Conservation (phyloP, 2,329 filamentous ascomycete genomes). For the Metarhizium brunneum region DNA sequence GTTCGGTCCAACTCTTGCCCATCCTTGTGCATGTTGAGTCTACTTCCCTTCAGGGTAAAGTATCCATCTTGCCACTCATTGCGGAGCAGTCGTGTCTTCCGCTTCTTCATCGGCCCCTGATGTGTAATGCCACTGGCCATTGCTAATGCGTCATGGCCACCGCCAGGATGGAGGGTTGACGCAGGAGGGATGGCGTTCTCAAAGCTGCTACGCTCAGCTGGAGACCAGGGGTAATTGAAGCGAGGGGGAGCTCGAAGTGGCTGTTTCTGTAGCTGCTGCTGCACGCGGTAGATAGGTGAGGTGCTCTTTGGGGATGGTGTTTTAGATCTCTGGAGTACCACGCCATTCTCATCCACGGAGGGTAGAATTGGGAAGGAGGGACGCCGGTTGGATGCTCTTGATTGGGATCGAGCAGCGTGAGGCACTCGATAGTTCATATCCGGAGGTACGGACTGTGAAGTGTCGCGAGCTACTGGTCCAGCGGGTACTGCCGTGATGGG, state of each 20-base stretch:
- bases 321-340: conserved; percentile 28
- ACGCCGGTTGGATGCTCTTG: conserved; percentile 49
- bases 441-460: conserved; percentile 85
- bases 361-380: conserved; percentile 62
- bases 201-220: conserved; percentile 33
- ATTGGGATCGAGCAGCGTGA: conserved; percentile 36
- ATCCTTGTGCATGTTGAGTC: conserved; percentile 68
- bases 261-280: conserved; percentile 14
- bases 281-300: conserved; percentile 24
- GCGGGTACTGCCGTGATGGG: conserved; percentile 65
- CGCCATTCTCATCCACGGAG: conserved; percentile 56
- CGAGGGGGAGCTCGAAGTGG: conserved; percentile 44
- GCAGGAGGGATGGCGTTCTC: conserved; percentile 35
- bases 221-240: conserved; percentile 47
- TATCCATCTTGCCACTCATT: conserved; percentile 93
- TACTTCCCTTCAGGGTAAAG: conserved; percentile 72
- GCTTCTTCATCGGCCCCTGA: conserved; percentile 88
- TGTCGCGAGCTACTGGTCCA: conserved; percentile 66
- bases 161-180: conserved; percentile 13
- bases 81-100: conserved; percentile 77
- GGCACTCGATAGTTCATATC: conserved; percentile 71
- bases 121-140: conserved; percentile 51
- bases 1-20: conserved; percentile 41
- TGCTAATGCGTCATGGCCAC: conserved; percentile 18
- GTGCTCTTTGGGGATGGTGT: conserved; percentile 22